These are phyloP conservation scores for Plasmodiophora brassicae DNA, from an alignment of 208 protist genomes.

Conservation along the genomic window DNA sequence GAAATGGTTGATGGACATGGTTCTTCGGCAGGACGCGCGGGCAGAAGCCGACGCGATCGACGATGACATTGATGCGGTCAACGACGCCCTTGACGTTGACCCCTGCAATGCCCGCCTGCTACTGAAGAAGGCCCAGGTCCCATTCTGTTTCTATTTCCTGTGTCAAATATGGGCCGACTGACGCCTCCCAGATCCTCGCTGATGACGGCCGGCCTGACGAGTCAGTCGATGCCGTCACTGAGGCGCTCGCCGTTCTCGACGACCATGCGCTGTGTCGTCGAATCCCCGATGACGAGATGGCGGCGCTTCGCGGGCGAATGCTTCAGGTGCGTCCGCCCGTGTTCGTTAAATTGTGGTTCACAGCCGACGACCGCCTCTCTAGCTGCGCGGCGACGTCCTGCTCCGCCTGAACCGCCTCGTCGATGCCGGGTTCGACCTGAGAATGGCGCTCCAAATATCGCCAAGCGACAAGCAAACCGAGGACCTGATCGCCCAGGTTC, in stretches of 20 bases:
- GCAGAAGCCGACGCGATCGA: not conserved
- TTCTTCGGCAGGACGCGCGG: not conserved
- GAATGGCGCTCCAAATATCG: not conserved
- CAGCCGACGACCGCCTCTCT: not conserved
- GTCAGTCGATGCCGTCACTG: not conserved
- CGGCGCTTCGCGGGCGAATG: not conserved
- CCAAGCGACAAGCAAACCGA: not conserved
- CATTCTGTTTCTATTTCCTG: not conserved
- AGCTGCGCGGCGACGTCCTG: not conserved
- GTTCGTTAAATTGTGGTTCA: not conserved
- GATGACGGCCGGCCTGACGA: not conserved
- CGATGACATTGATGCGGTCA: not conserved
- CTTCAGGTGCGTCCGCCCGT: not conserved
- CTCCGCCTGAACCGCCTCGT: not conserved
- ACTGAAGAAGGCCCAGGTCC: not conserved
- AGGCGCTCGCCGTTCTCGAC: not conserved
- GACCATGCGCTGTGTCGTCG: not conserved
- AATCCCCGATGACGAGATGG: not conserved
- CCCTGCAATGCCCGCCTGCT: not conserved
- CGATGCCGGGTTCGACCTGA: not conserved
- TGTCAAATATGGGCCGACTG: not conserved
- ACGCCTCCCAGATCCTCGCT: not conserved
- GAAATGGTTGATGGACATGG: not conserved
- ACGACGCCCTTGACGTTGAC: not conserved
- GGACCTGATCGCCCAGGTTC: not conserved